Conservation (phyloP, 2,329 filamentous ascomycete genomes). For the Cryphonectria carpinicola region DNA sequence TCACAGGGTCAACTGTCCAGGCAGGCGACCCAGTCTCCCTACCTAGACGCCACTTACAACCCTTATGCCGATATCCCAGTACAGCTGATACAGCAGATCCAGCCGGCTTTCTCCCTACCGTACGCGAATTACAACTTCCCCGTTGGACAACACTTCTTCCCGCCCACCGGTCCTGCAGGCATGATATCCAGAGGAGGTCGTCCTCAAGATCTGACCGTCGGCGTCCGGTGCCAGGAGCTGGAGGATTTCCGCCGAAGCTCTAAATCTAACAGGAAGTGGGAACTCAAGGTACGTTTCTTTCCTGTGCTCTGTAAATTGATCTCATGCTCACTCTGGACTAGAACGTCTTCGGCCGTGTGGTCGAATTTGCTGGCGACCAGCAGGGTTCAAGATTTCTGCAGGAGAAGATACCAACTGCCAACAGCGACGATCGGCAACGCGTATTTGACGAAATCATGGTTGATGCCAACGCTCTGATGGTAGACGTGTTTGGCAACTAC, state of each 20-base stretch:
- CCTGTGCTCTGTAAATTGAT: neutral
- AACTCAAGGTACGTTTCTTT: conserved; percentile 67
- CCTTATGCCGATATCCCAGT: conserved; percentile 8
- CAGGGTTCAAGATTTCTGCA: conserved; percentile 96
- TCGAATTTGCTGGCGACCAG: conserved; percentile 95
- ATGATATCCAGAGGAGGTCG: conserved; percentile 13
- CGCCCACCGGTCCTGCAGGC: conserved; percentile 26
- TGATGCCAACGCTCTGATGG: conserved; percentile 88
- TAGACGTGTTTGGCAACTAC: conserved; percentile 96
- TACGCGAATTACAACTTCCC: conserved; percentile 18
- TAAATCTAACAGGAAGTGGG: conserved; percentile 74
- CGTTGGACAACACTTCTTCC: conserved; percentile 19
- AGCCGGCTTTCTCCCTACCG: conserved; percentile 1
- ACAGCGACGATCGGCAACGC: conserved; percentile 92
- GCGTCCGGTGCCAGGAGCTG: conserved; percentile 71
- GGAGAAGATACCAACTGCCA: conserved; percentile 86
- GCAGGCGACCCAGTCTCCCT: conserved; percentile 23
- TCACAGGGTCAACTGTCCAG: conserved; percentile 22
- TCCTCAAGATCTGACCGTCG: conserved; percentile 57
- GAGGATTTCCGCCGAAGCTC: conserved; percentile 78
- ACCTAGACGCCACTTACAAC: conserved; percentile 15
- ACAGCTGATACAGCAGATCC: conserved; percentile 23
- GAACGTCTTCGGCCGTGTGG: conserved; percentile 85
- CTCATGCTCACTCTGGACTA: conserved; percentile 37
- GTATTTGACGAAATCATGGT: conserved; percentile 86